phyloP scores from a whole-genome alignment of 2,329 filamentous ascomycete genomes.

The Microdochium paspali region DNA sequence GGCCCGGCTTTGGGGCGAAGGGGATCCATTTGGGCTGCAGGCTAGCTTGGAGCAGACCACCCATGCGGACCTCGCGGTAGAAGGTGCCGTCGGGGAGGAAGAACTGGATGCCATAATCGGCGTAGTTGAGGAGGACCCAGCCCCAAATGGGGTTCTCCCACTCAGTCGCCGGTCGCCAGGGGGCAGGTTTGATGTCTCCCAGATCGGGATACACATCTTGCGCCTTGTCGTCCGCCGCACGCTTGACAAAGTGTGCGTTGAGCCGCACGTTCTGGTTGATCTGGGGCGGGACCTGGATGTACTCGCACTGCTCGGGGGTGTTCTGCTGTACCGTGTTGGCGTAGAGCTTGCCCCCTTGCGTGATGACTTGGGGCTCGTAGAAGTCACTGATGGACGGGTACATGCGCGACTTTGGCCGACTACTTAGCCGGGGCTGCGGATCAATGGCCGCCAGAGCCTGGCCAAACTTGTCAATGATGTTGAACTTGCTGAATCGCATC shows the following conservation, averaged over 20 bases:
- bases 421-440: constrained; percentile 7
- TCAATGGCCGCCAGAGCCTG: constrained; percentile 25
- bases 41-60: constrained; percentile 14
- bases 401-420: no score
- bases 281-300: constrained; percentile 27
- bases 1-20: constrained; percentile 11
- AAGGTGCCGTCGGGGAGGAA: constrained; percentile 29
- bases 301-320: constrained; percentile 16
- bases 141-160: constrained; percentile 32
- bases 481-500: constrained; percentile 32
- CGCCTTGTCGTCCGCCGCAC: constrained; percentile 1
- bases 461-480: constrained; percentile 40
- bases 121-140: constrained; percentile 31
- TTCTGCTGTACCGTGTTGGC: constrained; percentile 14
- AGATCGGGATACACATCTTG: neutral
- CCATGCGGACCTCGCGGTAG: constrained; percentile 29
- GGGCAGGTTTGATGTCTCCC: no score
- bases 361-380: constrained; percentile 16
- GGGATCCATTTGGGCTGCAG: constrained; percentile 22
- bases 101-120: constrained; percentile 29
- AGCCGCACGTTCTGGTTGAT: constrained; percentile 29
- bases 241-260: constrained; percentile 22
- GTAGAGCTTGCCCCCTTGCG: constrained; percentile 4
- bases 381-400: constrained; percentile 25
- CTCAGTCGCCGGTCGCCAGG: constrained; percentile 15